A percentile compares a stretch with the other conserved stretches of the same genome.
Conservation (phyloP, 768 basidiomycete species). For the Tephrocybe sp. region DNA sequence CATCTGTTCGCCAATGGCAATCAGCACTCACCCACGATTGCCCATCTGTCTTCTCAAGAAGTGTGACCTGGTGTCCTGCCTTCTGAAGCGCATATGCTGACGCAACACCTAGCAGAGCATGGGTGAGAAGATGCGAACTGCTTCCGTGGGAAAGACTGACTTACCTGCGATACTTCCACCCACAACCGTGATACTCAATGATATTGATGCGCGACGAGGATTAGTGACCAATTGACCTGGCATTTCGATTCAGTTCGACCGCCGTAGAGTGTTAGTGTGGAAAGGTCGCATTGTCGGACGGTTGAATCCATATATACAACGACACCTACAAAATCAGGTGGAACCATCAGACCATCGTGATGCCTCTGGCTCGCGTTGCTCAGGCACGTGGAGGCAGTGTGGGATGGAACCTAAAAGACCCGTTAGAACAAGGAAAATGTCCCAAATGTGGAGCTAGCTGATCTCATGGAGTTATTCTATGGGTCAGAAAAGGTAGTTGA, state of each 20-base stretch:
- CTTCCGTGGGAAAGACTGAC: slow-evolving; percentile 6
- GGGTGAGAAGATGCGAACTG: slow-evolving; percentile 1
- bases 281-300: too few relatives aligned
- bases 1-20: neutral
- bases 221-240: slow-evolving; percentile 24
- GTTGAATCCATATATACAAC: slow-evolving; percentile 13
- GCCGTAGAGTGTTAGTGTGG: too few relatives aligned
- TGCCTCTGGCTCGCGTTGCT: slow-evolving; percentile 3
- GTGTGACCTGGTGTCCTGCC: slow-evolving; percentile 58
- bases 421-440: neutral
- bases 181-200: slow-evolving; percentile 36
- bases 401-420: neutral
- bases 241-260: slow-evolving; percentile 18
- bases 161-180: slow-evolving; percentile 45
- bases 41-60: slow-evolving; percentile 49
- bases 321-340: slow-evolving; percentile 8
- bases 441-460: slow-evolving; percentile 1
- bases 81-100: slow-evolving; percentile 51
- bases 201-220: slow-evolving; percentile 21
- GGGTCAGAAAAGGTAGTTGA: neutral
- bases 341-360: slow-evolving; percentile 19
- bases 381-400: slow-evolving; percentile 11
- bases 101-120: slow-evolving; percentile 40
- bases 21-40: slow-evolving; percentile 34
- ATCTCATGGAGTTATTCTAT: neutral